Percentiles rank a stretch among this genome's conserved stretches.
These are phyloP conservation scores for Curvularia spicifera DNA, from an alignment of 2,329 filamentous ascomycete genomes.

Conservation along the genomic window DNA sequence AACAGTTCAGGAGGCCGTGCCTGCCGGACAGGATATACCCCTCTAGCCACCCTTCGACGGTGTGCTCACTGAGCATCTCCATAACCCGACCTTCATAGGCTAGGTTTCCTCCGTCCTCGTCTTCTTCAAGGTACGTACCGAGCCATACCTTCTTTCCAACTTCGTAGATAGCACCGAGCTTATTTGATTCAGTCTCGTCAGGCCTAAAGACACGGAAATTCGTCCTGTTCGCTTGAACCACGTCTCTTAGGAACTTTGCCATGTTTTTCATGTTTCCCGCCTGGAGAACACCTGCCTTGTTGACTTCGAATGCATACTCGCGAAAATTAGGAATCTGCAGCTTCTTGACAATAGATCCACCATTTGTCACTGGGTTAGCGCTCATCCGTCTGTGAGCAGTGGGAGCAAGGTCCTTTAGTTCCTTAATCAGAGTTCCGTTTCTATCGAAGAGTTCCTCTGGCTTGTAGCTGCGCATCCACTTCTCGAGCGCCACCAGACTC, in stretches of 20 bases:
- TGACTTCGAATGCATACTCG: constrained; percentile 68
- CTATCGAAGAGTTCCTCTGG: constrained; percentile 73
- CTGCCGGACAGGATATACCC: constrained; percentile 77
- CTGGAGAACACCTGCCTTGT: constrained; percentile 63
- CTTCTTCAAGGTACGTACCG: constrained; percentile 78
- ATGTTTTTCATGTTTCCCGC: constrained; percentile 74
- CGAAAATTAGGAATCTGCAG: constrained; percentile 73
- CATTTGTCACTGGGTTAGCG: constrained; percentile 77
- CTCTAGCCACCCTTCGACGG: constrained; percentile 73
- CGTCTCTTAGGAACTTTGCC: constrained; percentile 69
- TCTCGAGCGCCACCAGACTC: constrained; percentile 72
- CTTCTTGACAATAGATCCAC: constrained; percentile 70
- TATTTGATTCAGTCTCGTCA: constrained; percentile 83
- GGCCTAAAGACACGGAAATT: constrained; percentile 80
- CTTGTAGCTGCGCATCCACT: constrained; percentile 79
- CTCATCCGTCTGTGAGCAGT: constrained; percentile 73
- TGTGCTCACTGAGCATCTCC: constrained; percentile 88
- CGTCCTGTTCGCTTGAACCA: constrained; percentile 67
- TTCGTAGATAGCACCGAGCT: constrained; percentile 73
- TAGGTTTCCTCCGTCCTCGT: constrained; percentile 75
- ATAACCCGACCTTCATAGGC: constrained; percentile 73
- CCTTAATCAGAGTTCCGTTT: constrained; percentile 66
- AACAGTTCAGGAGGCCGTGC: constrained; percentile 78
- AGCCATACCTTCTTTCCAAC: constrained; percentile 82
- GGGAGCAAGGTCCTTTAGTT: constrained; percentile 70